These are phyloP conservation scores for Rhodamnia argentea DNA, from an alignment of 345 rosid genomes.

Conservation along the genomic window DNA sequence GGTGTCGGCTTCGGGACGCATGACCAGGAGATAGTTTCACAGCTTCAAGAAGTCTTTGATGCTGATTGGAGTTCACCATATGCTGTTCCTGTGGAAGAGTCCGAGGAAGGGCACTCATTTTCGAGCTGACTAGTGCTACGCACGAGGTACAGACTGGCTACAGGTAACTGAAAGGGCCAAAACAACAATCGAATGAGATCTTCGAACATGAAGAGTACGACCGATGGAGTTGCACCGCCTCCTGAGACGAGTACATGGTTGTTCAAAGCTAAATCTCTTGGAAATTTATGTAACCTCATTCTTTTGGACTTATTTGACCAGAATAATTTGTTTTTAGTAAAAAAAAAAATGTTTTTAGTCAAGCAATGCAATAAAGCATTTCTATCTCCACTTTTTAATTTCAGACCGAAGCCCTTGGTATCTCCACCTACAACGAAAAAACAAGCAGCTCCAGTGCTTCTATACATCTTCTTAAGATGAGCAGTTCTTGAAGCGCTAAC, in stretches of 20 bases:
- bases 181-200: not conserved
- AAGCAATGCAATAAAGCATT: not conserved
- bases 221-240: not conserved
- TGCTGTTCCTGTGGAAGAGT: slow-evolving; percentile 43
- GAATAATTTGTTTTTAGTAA: not conserved
- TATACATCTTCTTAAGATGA: not conserved
- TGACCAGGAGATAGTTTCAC: slow-evolving; percentile 43
- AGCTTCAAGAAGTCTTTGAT: slow-evolving; percentile 71
- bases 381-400: not conserved
- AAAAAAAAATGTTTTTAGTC: not conserved
- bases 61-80: slow-evolving; percentile 81
- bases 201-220: not conserved
- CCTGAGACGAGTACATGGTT: not conserved
- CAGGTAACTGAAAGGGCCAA: not conserved
- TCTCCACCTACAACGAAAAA: not conserved
- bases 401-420: not conserved
- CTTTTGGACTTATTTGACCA: not conserved
- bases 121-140: slow-evolving; percentile 11
- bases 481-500: not conserved
- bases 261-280: too few relatives aligned
- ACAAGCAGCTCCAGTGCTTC: not conserved
- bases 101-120: slow-evolving; percentile 5
- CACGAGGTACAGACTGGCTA: not conserved
- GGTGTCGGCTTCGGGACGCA: slow-evolving; percentile 79
- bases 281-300: too few relatives aligned